Percentiles rank a stretch among this genome's conserved stretches.
Conservation (phyloP, 768 basidiomycete species). For the Hygrophorus russula region DNA sequence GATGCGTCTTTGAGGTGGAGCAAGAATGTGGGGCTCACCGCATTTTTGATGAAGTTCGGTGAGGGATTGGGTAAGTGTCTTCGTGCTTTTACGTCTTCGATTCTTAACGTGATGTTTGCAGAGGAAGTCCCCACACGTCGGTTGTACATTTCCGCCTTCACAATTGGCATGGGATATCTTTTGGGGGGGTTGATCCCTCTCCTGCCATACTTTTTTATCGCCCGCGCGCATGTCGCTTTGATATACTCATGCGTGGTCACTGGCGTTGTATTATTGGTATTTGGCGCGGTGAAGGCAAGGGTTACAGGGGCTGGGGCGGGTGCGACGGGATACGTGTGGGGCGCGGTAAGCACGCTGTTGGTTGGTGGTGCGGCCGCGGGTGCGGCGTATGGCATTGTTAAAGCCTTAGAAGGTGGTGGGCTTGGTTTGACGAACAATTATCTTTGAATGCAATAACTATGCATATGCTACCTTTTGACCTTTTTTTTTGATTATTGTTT, state of each 20-base stretch:
- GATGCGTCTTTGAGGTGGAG: slow-evolving; percentile 66
- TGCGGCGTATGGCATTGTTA: slow-evolving; percentile 44
- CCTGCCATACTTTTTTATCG: slow-evolving; percentile 84
- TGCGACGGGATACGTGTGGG: slow-evolving; percentile 67
- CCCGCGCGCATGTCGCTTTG: slow-evolving; percentile 53
- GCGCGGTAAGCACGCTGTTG: slow-evolving; percentile 74
- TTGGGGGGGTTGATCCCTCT: slow-evolving; percentile 90
- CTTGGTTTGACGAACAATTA: too few species aligned
- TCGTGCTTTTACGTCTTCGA: not conserved
- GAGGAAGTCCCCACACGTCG: slow-evolving; percentile 85
- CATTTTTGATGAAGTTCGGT: slow-evolving; percentile 95
- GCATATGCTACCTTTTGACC: too few species aligned
- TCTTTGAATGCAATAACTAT: too few species aligned
- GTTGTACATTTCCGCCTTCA: slow-evolving; percentile 84
- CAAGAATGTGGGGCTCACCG: slow-evolving; percentile 75
- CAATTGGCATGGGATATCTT: slow-evolving; percentile 92
- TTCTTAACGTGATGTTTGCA: slow-evolving; percentile 15
- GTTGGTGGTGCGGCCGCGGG: slow-evolving; percentile 90
- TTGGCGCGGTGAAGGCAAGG: slow-evolving; percentile 84
- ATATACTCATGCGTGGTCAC: slow-evolving; percentile 74
- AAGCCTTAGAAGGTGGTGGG: slow-evolving; percentile 29
- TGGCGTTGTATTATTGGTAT: slow-evolving; percentile 75
- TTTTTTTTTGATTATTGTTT: too few species aligned
- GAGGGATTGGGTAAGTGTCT: slow-evolving; percentile 67
- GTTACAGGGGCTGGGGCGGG: slow-evolving; percentile 73